Evolutionary conservation across 108 stramenopile genomes (phyloP).

Genomic region (Skeletonema tropicum): DNA sequence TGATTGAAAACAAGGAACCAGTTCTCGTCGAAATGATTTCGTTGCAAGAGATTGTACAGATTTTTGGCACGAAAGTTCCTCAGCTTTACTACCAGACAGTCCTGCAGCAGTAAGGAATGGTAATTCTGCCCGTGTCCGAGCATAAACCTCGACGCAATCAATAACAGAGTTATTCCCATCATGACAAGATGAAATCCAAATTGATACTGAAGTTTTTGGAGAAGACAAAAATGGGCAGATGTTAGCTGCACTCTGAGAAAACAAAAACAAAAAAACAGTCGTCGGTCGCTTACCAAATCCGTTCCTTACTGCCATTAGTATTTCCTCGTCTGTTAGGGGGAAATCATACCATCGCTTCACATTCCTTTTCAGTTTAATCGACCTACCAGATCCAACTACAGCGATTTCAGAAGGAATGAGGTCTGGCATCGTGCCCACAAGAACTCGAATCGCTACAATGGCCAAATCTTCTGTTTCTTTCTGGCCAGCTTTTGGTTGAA

Average conservation of each 20-base stretch:
- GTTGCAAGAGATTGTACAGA: constrained; percentile 5
- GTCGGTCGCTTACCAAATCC: constrained; percentile 50
- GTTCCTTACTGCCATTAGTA: constrained; percentile 61
- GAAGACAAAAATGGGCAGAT: background rate
- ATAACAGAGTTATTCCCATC: constrained; percentile 57
- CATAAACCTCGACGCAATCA: constrained; percentile 82
- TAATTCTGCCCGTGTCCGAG: constrained; percentile 28
- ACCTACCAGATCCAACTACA: constrained; percentile 63
- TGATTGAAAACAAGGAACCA: constrained; percentile 42
- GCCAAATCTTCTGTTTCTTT: constrained; percentile 25
- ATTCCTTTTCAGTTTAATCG: constrained; percentile 58
- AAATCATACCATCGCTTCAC: constrained; percentile 84
- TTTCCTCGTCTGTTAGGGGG: constrained; percentile 78
- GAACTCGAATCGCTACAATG: constrained; percentile 72
- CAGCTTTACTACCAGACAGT: constrained; percentile 14
- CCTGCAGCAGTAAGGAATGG: constrained; percentile 17
- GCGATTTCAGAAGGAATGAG: constrained; percentile 58
- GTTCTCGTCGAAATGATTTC: constrained; percentile 1
- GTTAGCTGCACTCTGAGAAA: background rate
- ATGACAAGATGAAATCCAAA: constrained; percentile 59
- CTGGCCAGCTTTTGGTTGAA: constrained; percentile 21
- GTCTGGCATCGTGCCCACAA: constrained; percentile 73
- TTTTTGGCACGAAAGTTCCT: background rate
- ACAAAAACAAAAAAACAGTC: background rate
- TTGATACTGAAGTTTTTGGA: constrained; percentile 18